Evolutionary conservation across 2,329 filamentous ascomycete species (phyloP).

Genomic region (Penicillium sp.): DNA sequence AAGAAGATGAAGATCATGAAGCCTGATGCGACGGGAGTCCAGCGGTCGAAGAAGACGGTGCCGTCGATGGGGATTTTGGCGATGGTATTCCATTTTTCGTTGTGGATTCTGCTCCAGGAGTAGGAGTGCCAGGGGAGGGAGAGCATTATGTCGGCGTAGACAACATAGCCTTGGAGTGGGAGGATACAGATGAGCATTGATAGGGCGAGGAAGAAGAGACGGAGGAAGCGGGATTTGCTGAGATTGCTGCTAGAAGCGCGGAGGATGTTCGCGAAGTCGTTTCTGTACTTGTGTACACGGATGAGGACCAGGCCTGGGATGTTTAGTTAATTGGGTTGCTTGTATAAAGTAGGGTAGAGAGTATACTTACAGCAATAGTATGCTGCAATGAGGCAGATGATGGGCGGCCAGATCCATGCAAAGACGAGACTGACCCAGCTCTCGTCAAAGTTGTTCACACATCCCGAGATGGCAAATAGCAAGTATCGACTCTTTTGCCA

Average conservation of each 20-base stretch:
- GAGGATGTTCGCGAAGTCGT: conserved; percentile 57
- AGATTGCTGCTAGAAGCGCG: conserved; percentile 50
- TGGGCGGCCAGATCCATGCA: conserved; percentile 54
- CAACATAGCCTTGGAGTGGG: conserved; percentile 52
- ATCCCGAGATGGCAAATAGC: conserved; percentile 59
- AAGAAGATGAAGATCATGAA: conserved; percentile 62
- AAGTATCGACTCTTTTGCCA: conserved; percentile 60
- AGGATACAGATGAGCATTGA: conserved; percentile 55
- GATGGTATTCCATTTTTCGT: conserved; percentile 50
- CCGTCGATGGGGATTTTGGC: conserved; percentile 48
- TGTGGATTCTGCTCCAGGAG: conserved; percentile 54
- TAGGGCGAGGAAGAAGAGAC: conserved; percentile 50
- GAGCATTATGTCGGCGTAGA: conserved; percentile 44
- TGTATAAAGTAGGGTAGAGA: neutral
- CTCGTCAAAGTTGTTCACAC: conserved; percentile 51
- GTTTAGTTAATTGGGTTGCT: neutral
- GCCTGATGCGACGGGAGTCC: conserved; percentile 54
- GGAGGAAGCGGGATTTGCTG: conserved; percentile 59
- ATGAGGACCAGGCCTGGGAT: conserved; percentile 55
- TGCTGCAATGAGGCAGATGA: conserved; percentile 53
- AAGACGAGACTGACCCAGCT: conserved; percentile 59
- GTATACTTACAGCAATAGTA: conserved; percentile 57
- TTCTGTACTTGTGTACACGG: conserved; percentile 60
- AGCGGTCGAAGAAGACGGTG: conserved; percentile 53
- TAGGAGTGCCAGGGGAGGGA: conserved; percentile 43